Percentiles rank a stretch among this genome's conserved stretches.
These are phyloP conservation scores for Ophiostoma ulmi DNA, from an alignment of 2,329 filamentous ascomycete species.

Conservation along the genomic window DNA sequence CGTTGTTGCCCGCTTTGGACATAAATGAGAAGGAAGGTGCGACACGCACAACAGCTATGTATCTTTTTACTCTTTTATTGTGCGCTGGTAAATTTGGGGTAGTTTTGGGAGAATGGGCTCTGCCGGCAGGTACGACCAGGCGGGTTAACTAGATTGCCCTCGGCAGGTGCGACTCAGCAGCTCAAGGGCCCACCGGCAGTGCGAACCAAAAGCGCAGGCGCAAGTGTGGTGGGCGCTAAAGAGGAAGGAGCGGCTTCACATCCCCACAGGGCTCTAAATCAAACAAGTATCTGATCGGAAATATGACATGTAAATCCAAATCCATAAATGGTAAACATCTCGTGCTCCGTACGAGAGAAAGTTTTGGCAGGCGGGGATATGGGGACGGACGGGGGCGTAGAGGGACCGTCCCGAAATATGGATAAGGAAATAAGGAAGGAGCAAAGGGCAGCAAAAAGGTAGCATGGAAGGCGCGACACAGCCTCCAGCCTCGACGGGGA, in stretches of 20 bases:
- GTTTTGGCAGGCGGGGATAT: not conserved
- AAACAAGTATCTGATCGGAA: not conserved
- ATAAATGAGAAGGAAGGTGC: not conserved
- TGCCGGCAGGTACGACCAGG: constrained; percentile 20
- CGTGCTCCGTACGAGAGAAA: not conserved
- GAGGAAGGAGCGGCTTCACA: constrained; percentile 18
- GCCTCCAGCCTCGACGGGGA: not conserved
- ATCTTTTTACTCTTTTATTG: too few species aligned
- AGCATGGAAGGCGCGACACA: not conserved
- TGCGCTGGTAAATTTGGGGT: not conserved
- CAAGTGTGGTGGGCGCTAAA: not conserved
- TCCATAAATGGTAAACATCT: not conserved
- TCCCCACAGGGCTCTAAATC: constrained; percentile 1
- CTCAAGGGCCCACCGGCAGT: constrained; percentile 17
- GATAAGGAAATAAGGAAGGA: not conserved
- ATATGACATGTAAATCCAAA: not conserved
- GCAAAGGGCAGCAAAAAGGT: not conserved
- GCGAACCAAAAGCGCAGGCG: constrained; percentile 7
- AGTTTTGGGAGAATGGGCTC: not conserved
- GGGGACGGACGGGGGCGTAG: not conserved
- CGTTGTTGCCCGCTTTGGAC: not conserved
- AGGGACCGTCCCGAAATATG: not conserved
- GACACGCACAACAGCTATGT: too few species aligned
- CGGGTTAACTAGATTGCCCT: constrained; percentile 22
- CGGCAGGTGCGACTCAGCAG: constrained; percentile 19